A percentile compares a stretch with the other conserved stretches of the same genome.
Evolutionary conservation across 1,284 basidiomycete species (phyloP).

Genomic region (Cryptococcus amylolentus): DNA sequence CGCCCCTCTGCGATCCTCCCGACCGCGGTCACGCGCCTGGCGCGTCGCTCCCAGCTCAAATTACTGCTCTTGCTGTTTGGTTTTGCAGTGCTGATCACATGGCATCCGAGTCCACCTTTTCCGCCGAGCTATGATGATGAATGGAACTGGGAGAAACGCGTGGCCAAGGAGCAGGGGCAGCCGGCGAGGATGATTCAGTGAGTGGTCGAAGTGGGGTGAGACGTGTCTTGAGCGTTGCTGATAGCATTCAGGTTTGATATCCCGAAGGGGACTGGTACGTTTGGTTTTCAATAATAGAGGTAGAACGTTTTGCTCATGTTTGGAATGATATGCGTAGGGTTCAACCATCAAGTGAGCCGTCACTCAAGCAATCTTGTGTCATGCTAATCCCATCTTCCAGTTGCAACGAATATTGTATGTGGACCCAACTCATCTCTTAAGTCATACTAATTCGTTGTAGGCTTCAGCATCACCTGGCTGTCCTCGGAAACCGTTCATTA

Average conservation of each 20-base stretch:
- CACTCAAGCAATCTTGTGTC: slow-evolving; percentile 1
- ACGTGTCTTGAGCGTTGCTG: background rate
- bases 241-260: slow-evolving; percentile 35
- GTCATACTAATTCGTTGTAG: slow-evolving; percentile 15
- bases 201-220: slow-evolving; percentile 10
- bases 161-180: slow-evolving; percentile 27
- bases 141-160: slow-evolving; percentile 20
- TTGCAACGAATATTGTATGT: slow-evolving; percentile 28
- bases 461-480: slow-evolving; percentile 45
- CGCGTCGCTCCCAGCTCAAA: slow-evolving; percentile 9
- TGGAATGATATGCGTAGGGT: slow-evolving; percentile 14
- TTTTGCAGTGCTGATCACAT: slow-evolving; percentile 14
- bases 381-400: slow-evolving; percentile 11
- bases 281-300: background rate
- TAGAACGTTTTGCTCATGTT: background rate
- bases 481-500: slow-evolving; percentile 37
- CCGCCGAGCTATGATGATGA: slow-evolving; percentile 39
- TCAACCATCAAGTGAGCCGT: slow-evolving; percentile 32
- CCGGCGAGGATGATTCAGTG: slow-evolving; percentile 40
- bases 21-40: background rate
- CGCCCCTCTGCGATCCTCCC: background rate
- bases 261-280: slow-evolving; percentile 35
- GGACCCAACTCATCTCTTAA: background rate
- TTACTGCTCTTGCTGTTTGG: slow-evolving; percentile 5
- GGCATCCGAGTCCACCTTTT: slow-evolving; percentile 33